Base-by-base conservation (phyloP, 139 green algal species). In the Spirogloea muscicola region DNA sequence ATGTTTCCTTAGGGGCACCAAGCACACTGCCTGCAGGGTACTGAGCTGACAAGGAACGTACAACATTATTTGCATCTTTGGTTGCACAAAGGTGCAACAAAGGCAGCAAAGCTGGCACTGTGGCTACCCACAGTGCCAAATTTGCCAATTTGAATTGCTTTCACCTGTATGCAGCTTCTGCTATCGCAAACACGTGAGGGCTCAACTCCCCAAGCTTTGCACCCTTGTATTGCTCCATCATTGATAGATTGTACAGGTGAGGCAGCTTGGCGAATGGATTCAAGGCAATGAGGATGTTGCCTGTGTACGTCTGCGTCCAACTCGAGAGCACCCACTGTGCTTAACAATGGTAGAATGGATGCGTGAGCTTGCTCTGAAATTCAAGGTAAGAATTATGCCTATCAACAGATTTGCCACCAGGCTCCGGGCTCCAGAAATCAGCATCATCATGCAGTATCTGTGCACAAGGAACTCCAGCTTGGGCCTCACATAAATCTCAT, bases 171-270 rank as follows among this genome's bases (percentile, higher is more conserved):
- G 84, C 87, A 77, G 81, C 80, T n/a, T 93, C 90, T 29, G 90
- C 90, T 31, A 94, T 88, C 44, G 90, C 90, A 68, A 92, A 95
- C 5, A 90, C 84, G 71, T 95, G 90, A 3, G 90, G 90, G 25
- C 86, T 93, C 31, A 97, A 85, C 69, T 98, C 95, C 0, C 94
- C 95, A 10, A 97, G 76, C 9, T 84, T 75, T 1, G 79, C 74
- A 1, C 88, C 94, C 42, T 78, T 69, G 79, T 95, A 95, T 63
- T 90, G 82, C 7, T 84, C 84, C 90, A 95, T 95, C 89, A 95
- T 95, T 37, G 84, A 79, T 0, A 76, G 25, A 33, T 89, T 85
- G 76, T 95, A 95, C 60, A 95, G 79, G 66, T 90, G 84, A 27
- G 81, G 74, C 43, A 95, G 48, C 4, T 77, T 81, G 52, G 89